phyloP scores from a whole-genome alignment of 2,329 filamentous ascomycete species.

The Colletotrichum graminicola region DNA sequence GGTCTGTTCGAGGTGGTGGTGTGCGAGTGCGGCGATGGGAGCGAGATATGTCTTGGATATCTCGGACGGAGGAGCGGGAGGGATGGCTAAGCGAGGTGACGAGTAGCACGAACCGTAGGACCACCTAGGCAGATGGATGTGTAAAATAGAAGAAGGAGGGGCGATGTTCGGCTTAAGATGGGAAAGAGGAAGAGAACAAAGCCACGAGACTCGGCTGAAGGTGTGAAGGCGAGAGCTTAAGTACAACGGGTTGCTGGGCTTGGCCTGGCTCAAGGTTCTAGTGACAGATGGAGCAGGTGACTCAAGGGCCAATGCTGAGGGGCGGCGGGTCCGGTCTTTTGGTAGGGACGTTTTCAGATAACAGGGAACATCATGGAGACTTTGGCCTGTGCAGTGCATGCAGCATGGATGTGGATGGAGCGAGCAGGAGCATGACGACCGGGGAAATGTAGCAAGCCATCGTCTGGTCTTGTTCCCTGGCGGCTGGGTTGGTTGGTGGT shows the following conservation, averaged over 20 bases:
- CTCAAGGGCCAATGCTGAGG: constrained; percentile 42
- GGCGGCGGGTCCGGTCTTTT: constrained; percentile 35
- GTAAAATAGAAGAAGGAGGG: constrained; percentile 7
- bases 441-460: neutral
- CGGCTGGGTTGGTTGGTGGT: neutral
- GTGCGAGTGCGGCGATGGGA: neutral
- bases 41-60: constrained; percentile 26
- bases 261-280: constrained; percentile 31
- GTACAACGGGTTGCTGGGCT: constrained; percentile 34
- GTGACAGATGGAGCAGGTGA: constrained; percentile 43
- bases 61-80: constrained; percentile 13
- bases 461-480: neutral
- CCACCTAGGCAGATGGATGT: neutral
- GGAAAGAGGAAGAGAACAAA: constrained; percentile 30
- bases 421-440: neutral
- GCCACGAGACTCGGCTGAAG: constrained; percentile 16
- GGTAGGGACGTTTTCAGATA: constrained; percentile 39
- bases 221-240: constrained; percentile 38
- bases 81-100: neutral
- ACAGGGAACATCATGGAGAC: constrained; percentile 37
- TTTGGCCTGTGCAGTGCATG: constrained; percentile 26
- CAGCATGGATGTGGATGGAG: constrained; percentile 16
- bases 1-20: neutral
- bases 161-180: constrained; percentile 32
- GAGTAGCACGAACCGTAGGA: constrained; percentile 1